Evolutionary conservation across 495 filamentous ascomycete species (phyloP), one percentile per base, ranked within the genome.

Genomic region (Stereocaulon alpinum): DNA sequence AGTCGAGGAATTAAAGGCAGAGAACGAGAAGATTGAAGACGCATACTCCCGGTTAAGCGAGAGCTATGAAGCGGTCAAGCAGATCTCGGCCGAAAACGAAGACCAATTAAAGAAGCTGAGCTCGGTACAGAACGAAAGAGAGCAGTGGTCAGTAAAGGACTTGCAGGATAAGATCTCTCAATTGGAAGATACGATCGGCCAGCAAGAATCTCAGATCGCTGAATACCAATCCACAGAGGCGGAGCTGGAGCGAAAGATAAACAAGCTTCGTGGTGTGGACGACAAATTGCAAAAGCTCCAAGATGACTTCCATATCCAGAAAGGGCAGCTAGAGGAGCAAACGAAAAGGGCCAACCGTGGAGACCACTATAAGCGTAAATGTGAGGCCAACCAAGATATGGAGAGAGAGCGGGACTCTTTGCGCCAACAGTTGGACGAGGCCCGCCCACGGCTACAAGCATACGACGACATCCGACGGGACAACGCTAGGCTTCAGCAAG

Each of bases 331-430:
- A 41, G 85, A 86, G 56, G 82, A 89, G 60, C 78, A 92, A 9
- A 75, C 80, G n/a, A 86, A 87, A 70, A 89, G 88, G 67, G 86
- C 88, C 29, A 94, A 89, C 64, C 82, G 80, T 17, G 78, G 82
- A 0, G 86, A 89, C 58, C 86, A 87, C 59, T 85, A 86, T 63
- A 82, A 83, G 61, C 82, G 86, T 66, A 90, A 91, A 69, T 72
- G 89, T 22, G 81, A 91, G 67, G 80, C 82, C 40, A 85, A 83
- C 61, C 80, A 86, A 61, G 80, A 80, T 56, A 74, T 88, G 44
- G 82, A 89, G 70, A 86, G 82, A 68, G 86, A 90, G 67, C 84
- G 88, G 57, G 76, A 81, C 56, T 71, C 74, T 12, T 75, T 87
- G 17, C 82, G 83, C 47, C 76, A 85, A 55, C 73, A 83, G 59